Conservation (phyloP, 2,329 filamentous ascomycete species). For the Aspergillus arachidicola region DNA sequence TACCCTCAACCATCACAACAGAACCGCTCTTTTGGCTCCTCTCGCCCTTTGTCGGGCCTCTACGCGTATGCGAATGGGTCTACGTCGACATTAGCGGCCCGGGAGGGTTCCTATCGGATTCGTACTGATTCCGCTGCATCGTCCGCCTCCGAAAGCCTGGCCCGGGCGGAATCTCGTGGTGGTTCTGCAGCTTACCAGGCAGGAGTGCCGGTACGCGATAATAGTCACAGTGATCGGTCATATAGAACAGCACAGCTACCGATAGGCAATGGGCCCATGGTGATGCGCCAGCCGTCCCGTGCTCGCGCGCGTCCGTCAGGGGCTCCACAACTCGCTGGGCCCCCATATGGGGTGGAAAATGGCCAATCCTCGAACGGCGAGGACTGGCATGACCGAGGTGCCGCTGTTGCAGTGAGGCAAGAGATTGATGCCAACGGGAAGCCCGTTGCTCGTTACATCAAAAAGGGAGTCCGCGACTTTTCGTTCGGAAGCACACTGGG, state of each 20-base stretch:
- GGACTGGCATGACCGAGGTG: slow-evolving; percentile 94
- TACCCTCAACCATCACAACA: slow-evolving; percentile 26
- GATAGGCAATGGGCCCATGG: slow-evolving; percentile 63
- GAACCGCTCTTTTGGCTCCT: slow-evolving; percentile 38
- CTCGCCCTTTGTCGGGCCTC: slow-evolving; percentile 51
- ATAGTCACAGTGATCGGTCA: slow-evolving; percentile 68
- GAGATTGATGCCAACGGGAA: slow-evolving; percentile 86
- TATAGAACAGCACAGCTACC: slow-evolving; percentile 66
- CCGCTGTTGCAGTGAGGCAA: slow-evolving; percentile 79
- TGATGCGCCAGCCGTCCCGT: slow-evolving; percentile 76
- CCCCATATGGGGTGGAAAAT: slow-evolving; percentile 59
- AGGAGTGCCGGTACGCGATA: slow-evolving; percentile 66
- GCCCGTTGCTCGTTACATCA: slow-evolving; percentile 78
- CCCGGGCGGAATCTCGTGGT: slow-evolving; percentile 66
- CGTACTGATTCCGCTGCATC: slow-evolving; percentile 62
- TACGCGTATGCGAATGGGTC: slow-evolving; percentile 53
- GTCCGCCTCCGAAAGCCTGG: slow-evolving; percentile 58
- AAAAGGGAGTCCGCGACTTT: slow-evolving; percentile 97
- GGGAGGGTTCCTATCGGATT: slow-evolving; percentile 55
- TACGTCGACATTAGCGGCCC: slow-evolving; percentile 39
- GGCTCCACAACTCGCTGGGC: slow-evolving; percentile 39
- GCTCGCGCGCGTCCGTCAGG: slow-evolving; percentile 59
- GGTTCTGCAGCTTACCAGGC: slow-evolving; percentile 61
- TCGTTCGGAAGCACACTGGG: slow-evolving; percentile 87
- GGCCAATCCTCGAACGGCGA: slow-evolving; percentile 70